A percentile compares a stretch with the other conserved stretches of the same genome.
These are phyloP conservation scores for Cardiospermum halicacabum DNA, from an alignment of 345 rosid species.

Conservation along the genomic window DNA sequence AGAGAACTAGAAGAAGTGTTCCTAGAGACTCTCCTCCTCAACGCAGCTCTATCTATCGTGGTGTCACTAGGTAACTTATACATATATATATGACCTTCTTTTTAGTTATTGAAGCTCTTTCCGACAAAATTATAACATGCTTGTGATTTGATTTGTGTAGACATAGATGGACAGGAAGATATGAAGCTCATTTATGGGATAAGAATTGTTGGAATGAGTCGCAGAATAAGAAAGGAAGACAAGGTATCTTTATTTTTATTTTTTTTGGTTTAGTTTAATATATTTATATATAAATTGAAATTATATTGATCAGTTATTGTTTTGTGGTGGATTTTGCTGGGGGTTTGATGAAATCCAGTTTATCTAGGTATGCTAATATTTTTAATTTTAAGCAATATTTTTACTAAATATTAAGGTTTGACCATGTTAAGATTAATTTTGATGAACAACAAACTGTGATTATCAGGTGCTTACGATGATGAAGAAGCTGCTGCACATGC, in stretches of 20 bases:
- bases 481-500: conserved; percentile 96
- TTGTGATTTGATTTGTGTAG: conserved; percentile 17
- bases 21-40: conserved; percentile 87
- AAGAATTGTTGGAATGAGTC: conserved; percentile 63
- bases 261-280: not conserved
- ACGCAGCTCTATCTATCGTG: conserved; percentile 83
- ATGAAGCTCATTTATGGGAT: conserved; percentile 66
- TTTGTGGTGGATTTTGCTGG: conserved; percentile 13
- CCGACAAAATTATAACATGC: not conserved
- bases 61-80: conserved; percentile 63
- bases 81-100: not conserved
- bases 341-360: conserved; percentile 33
- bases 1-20: conserved; percentile 71
- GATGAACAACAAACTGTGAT: not conserved
- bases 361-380: conserved; percentile 63
- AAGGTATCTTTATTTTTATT: conserved; percentile 26
- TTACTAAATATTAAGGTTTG: not conserved
- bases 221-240: conserved; percentile 61
- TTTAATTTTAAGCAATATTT: not conserved
- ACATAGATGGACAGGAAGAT: conserved; percentile 63
- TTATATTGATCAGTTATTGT: too few species aligned
- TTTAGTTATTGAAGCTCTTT: not conserved
- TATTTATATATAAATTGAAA: too few species aligned
- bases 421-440: not conserved
- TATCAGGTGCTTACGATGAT: conserved; percentile 80